Conservation (phyloP, 306 rosid species). For the Malus asiatica region DNA sequence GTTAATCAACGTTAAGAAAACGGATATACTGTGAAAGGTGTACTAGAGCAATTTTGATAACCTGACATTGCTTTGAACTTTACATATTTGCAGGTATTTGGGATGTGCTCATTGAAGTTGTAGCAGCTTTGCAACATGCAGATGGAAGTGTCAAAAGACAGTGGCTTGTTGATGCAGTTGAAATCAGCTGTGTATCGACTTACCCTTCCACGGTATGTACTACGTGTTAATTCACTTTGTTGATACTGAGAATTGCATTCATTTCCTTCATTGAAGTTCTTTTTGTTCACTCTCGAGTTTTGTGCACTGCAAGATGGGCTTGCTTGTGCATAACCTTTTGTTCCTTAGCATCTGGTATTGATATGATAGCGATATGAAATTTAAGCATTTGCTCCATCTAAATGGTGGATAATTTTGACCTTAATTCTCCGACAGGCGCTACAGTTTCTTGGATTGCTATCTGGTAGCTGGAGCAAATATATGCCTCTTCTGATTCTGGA, state of each 20-base stretch:
- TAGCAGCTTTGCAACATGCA: conserved; percentile 61
- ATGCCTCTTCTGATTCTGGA: conserved; percentile 76
- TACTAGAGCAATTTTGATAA: neutral
- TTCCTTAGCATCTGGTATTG: no score
- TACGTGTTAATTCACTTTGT: neutral
- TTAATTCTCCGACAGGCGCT: conserved; percentile 43
- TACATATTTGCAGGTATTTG: conserved; percentile 52
- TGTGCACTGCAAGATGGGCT: neutral
- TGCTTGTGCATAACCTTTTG: neutral
- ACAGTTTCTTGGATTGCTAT: conserved; percentile 64
- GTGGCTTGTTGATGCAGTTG: conserved; percentile 84
- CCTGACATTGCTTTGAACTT: neutral
- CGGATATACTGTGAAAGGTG: neutral
- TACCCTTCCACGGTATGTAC: conserved; percentile 72
- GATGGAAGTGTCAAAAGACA: conserved; percentile 67
- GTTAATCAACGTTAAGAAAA: neutral
- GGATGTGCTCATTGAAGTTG: conserved; percentile 75
- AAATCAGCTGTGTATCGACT: conserved; percentile 72
- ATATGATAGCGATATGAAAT: no score
- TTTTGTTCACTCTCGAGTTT: no score
- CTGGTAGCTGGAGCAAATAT: conserved; percentile 76
- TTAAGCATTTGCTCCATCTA: no score
- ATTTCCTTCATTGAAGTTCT: neutral
- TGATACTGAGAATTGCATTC: neutral
- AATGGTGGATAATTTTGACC: neutral